Conservation (phyloP, 1,284 basidiomycete genomes). For the Puccinia polysora region DNA sequence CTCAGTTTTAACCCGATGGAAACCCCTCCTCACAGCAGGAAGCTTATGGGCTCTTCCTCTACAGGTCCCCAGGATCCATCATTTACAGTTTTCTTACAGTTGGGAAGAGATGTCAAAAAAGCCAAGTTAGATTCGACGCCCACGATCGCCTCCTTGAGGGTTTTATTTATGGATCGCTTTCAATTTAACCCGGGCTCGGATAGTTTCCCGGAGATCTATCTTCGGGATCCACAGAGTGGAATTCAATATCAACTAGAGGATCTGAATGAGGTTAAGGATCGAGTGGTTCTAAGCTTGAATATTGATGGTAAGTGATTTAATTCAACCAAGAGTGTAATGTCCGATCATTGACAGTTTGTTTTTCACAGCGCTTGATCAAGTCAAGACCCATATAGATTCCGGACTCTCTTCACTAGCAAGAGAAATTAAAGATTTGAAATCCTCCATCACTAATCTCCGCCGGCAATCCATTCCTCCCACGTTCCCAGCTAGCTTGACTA, state of each 20-base stretch:
- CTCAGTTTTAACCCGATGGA: conserved; percentile 28
- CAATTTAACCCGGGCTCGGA: conserved; percentile 82
- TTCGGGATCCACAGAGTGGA: conserved; percentile 81
- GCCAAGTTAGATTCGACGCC: conserved; percentile 63
- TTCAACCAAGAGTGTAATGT: neutral
- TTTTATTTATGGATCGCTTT: conserved; percentile 92
- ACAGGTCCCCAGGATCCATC: conserved; percentile 54
- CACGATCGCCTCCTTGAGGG: conserved; percentile 67
- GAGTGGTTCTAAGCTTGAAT: conserved; percentile 80
- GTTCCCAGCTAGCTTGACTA: neutral
- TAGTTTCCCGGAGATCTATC: conserved; percentile 92
- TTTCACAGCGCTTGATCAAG: conserved; percentile 83
- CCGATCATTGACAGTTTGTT: neutral
- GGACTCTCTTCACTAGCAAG: conserved; percentile 79
- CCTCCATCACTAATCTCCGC: conserved; percentile 59
- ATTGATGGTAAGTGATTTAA: conserved; percentile 75
- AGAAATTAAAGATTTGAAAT: conserved; percentile 84
- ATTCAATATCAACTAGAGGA: conserved; percentile 95
- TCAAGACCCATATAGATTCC: conserved; percentile 92
- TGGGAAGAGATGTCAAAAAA: conserved; percentile 89
- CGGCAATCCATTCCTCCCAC: conserved; percentile 56
- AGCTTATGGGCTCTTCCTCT: neutral
- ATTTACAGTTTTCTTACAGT: conserved; percentile 71
- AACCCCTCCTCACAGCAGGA: conserved; percentile 23
- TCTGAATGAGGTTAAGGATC: conserved; percentile 84